A percentile compares a stretch with the other conserved stretches of the same genome.
These are phyloP conservation scores for Alternaria sp. DNA, from an alignment of 2,329 filamentous ascomycete species.

Conservation along the genomic window DNA sequence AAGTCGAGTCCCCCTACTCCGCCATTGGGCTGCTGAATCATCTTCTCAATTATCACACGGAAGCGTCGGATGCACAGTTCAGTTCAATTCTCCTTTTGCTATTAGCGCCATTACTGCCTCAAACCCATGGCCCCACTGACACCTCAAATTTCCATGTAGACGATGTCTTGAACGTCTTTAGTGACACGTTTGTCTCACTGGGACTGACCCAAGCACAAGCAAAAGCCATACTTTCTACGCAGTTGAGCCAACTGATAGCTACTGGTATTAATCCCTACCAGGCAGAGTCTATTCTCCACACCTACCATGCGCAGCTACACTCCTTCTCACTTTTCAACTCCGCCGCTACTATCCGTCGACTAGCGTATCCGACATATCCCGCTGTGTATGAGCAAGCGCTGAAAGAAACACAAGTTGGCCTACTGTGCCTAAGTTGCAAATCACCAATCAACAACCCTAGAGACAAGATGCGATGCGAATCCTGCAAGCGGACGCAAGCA, in stretches of 20 bases:
- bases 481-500: slow-evolving; percentile 56
- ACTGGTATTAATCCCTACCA: slow-evolving; percentile 61
- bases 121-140: slow-evolving; percentile 48
- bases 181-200: slow-evolving; percentile 51
- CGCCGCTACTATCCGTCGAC: slow-evolving; percentile 65
- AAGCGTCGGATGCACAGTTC: slow-evolving; percentile 57
- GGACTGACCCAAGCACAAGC: slow-evolving; percentile 52
- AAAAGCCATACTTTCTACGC: slow-evolving; percentile 52
- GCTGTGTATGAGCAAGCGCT: slow-evolving; percentile 66
- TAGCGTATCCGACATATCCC: slow-evolving; percentile 64
- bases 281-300: slow-evolving; percentile 63
- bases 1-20: slow-evolving; percentile 50
- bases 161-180: slow-evolving; percentile 51
- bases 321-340: slow-evolving; percentile 58
- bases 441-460: slow-evolving; percentile 63
- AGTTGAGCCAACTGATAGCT: slow-evolving; percentile 53
- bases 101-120: slow-evolving; percentile 56
- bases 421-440: slow-evolving; percentile 65
- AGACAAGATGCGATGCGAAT: slow-evolving; percentile 62
- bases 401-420: slow-evolving; percentile 62
- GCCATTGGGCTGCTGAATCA: slow-evolving; percentile 55
- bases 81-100: slow-evolving; percentile 58
- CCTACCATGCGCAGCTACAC: slow-evolving; percentile 66
- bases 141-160: slow-evolving; percentile 39
- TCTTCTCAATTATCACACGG: slow-evolving; percentile 55